Evolutionary conservation across 2,329 filamentous ascomycete genomes (phyloP), one percentile per base, ranked within the genome.

Genomic region (Aspergillus sp.): DNA sequence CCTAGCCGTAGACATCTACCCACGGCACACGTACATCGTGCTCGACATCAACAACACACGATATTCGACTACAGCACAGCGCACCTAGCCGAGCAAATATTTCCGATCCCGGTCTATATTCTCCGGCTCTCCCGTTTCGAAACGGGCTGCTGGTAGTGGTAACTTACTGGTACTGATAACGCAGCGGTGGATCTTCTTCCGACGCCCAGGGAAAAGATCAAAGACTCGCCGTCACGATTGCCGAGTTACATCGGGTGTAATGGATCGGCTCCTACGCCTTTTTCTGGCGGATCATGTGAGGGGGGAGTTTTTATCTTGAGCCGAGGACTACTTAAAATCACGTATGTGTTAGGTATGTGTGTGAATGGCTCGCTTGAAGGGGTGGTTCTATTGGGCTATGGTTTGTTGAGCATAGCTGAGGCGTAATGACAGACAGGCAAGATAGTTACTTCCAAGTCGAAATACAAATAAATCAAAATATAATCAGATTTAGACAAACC

Each of bases 281-380:
- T 58, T 58, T 18, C 47, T 58, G 22, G 52, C 55, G 49, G 55
- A 61, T 49, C 59, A 61, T 58, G 54, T 61, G 29, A 55, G 29
- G 6, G 59, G 59, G 55, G 2, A 49, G 52, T 36, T 42, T 58
- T 22, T 56, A 61, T 45, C 22, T 22, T 4, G 22, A 22, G 22
- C 22, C 22, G 22, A 22, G 22, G 22, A 22, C 22, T 20, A 20
- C 20, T 20, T 20, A 1, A 1, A 20, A 2, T 20, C 20, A 20
- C 20, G 20, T 20, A 20, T 20, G 20, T 20, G 20, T 2, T 20
- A 20, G 20, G 20, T 20, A 20, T 20, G 20, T 20, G 20, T 20
- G 20, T 20, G 20, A 20, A 20, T 20, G 20, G 20, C 2, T 20
- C 20, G 20, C 20, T 20, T 20, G 20, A 20, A 20, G 20, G 20